Conservation (phyloP, 345 rosid genomes). For the Murraya koenigii region DNA sequence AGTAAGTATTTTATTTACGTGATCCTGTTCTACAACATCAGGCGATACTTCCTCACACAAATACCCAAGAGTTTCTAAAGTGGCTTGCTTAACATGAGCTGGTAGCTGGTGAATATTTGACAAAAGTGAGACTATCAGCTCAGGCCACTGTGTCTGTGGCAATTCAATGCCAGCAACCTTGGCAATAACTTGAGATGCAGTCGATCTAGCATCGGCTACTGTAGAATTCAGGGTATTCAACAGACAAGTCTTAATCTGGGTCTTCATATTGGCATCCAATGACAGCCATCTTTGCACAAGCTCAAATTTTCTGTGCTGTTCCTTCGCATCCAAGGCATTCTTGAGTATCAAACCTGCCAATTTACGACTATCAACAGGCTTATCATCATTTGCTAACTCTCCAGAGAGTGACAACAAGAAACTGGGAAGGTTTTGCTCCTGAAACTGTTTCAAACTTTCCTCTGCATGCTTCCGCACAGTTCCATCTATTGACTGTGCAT, state of each 20-base stretch:
- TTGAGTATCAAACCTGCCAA: slow-evolving; percentile 38
- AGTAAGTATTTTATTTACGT: slow-evolving; percentile 38
- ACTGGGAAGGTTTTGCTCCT: slow-evolving; percentile 41
- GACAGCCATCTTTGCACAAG: slow-evolving; percentile 45
- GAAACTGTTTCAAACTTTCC: slow-evolving; percentile 36
- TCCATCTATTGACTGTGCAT: slow-evolving; percentile 44
- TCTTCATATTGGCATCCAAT: slow-evolving; percentile 26
- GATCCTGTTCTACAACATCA: slow-evolving; percentile 41
- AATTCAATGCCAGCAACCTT: slow-evolving; percentile 45
- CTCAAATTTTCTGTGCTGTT: slow-evolving; percentile 38
- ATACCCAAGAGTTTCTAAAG: slow-evolving; percentile 41
- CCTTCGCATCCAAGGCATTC: slow-evolving; percentile 43
- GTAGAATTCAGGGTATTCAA: slow-evolving; percentile 35
- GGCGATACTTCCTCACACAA: slow-evolving; percentile 46
- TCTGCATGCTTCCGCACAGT: slow-evolving; percentile 45
- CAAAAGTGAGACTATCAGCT: slow-evolving; percentile 32
- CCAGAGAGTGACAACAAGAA: slow-evolving; percentile 35
- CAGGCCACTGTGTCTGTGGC: slow-evolving; percentile 47
- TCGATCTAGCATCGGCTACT: slow-evolving; percentile 32
- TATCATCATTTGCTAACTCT: slow-evolving; percentile 38
- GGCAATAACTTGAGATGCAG: slow-evolving; percentile 40
- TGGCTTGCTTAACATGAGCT: slow-evolving; percentile 41
- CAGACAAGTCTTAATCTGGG: slow-evolving; percentile 30
- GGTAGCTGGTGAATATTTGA: slow-evolving; percentile 36
- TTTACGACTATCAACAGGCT: slow-evolving; percentile 44